Base-by-base conservation (phyloP, 768 basidiomycete species). In the Trametes elegans region DNA sequence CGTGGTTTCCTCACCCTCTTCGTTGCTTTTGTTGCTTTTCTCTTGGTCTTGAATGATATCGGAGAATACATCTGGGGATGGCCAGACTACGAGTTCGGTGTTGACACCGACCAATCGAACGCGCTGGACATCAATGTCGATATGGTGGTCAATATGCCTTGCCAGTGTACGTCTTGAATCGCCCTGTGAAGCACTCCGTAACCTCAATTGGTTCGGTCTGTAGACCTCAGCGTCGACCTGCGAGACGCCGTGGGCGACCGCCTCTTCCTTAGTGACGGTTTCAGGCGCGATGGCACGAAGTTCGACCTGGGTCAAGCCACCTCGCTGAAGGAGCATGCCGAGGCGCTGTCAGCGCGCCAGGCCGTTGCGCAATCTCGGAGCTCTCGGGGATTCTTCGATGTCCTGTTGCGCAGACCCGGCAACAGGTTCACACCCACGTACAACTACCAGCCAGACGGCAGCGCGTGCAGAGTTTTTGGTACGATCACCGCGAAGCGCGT, bases 181-280 rank as follows among this genome's bases (percentile, higher is more conserved):
- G 3, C 16, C 0, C 32, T 13, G 7, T n/a, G 4, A 11, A 35
- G 1, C 18, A 10, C 3, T 26, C 8, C 9, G 21, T 14, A 21
- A 5, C 29, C 29, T 21, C 8, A 35, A 13, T n/a, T 13, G 4
- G 2, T 44, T 0, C n/a, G n/a, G 14, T 8, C 16, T 27, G 21
- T 59, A 98, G 95, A 79, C 66, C 74, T 98, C 46, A 86, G 83
- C 44, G 88, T 98, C 23, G 96, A 98, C 67, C 68, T 99, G 57
- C 77, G 94, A 54, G 96, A 99, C 68, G 90, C 89, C 0, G 79
- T 97, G n/a, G 96, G 96, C 2, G 96, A 99, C 68, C 78, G 96
- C 36, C 66, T 99, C 28, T 89, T 87, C 68, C 79, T 98, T 55
- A 93, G 83, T 63, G 77, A 81, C 57, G 84, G 83, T 23, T 83